These are phyloP conservation scores for Lithohypha guttulata DNA, from an alignment of 2,329 filamentous ascomycete genomes.

Conservation along the genomic window DNA sequence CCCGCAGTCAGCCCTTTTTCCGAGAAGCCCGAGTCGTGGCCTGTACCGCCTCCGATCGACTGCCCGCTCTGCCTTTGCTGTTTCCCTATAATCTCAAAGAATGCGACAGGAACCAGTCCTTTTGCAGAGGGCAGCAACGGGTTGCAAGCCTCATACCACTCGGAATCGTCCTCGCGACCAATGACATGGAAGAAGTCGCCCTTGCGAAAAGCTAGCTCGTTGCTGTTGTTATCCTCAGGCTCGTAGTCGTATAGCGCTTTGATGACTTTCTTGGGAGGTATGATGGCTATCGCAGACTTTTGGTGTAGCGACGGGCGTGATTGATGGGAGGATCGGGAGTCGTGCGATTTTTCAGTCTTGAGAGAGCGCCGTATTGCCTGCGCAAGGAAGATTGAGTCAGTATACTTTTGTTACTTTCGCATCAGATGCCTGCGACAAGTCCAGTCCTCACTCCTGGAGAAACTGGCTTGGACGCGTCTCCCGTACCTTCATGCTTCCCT, in stretches of 20 bases:
- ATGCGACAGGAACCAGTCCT: conserved; percentile 84
- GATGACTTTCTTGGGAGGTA: conserved; percentile 96
- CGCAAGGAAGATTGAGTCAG: conserved; percentile 7
- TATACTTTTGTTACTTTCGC: no score
- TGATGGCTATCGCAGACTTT: conserved; percentile 78
- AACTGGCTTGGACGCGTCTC: not conserved
- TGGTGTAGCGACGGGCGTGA: conserved; percentile 68
- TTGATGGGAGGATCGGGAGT: conserved; percentile 51
- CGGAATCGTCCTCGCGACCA: conserved; percentile 75
- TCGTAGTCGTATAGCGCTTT: conserved; percentile 91
- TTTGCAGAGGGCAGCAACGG: conserved; percentile 75
- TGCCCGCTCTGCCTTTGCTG: conserved; percentile 80
- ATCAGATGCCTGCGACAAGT: no score
- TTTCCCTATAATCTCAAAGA: conserved; percentile 86
- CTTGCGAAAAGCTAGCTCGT: conserved; percentile 82
- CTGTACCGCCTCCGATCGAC: conserved; percentile 52
- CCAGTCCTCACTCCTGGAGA: not conserved
- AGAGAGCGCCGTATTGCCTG: conserved; percentile 78
- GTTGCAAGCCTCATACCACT: conserved; percentile 99
- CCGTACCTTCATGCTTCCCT: conserved; percentile 8
- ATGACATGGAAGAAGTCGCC: conserved; percentile 99
- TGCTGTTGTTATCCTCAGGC: conserved; percentile 53
- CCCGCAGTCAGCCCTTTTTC: conserved; percentile 33
- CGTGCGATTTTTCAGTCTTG: conserved; percentile 70
- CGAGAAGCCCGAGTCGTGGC: conserved; percentile 86